Percentiles rank a stretch among this genome's conserved stretches.
phyloP scores from a whole-genome alignment of 805 yeast species.

The Lachancea quebecensis region DNA sequence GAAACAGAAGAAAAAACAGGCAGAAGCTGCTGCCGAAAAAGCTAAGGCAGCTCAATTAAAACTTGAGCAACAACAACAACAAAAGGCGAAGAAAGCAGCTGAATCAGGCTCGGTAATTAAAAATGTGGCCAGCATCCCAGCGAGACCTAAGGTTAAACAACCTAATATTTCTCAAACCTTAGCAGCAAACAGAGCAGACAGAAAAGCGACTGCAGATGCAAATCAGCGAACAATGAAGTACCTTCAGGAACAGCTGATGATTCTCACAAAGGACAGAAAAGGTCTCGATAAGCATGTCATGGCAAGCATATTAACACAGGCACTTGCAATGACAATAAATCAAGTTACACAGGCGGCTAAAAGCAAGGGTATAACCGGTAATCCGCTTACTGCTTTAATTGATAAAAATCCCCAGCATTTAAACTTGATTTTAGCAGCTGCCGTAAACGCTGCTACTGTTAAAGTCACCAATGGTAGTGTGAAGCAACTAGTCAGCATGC shows the following conservation, averaged over 20 bases:
- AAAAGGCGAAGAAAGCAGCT: slow-evolving; percentile 26
- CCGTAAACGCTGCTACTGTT: slow-evolving; percentile 68
- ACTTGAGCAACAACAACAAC: slow-evolving; percentile 46
- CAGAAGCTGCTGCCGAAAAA: slow-evolving; percentile 55
- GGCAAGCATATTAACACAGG: slow-evolving; percentile 79
- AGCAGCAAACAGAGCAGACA: slow-evolving; percentile 28
- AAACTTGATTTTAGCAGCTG: slow-evolving; percentile 71
- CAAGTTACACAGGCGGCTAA: slow-evolving; percentile 86
- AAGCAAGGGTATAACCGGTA: slow-evolving; percentile 71
- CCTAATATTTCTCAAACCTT: slow-evolving; percentile 32
- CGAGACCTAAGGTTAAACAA: slow-evolving; percentile 18
- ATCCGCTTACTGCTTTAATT: slow-evolving; percentile 69
- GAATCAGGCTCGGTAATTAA: slow-evolving; percentile 15
- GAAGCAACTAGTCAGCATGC: slow-evolving; percentile 34
- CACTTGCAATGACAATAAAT: slow-evolving; percentile 87
- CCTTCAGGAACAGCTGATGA: slow-evolving; percentile 78
- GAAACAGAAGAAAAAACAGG: slow-evolving; percentile 57
- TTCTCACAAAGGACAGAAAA: slow-evolving; percentile 69
- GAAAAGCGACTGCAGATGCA: slow-evolving; percentile 28
- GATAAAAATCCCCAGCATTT: slow-evolving; percentile 78
- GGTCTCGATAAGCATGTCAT: slow-evolving; percentile 75
- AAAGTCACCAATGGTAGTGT: slow-evolving; percentile 52
- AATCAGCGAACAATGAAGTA: slow-evolving; percentile 61
- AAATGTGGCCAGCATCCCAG: slow-evolving; percentile 4
- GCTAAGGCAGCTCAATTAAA: slow-evolving; percentile 50